Evolutionary conservation across 2,329 filamentous ascomycete genomes (phyloP), one percentile per base, ranked within the genome.

Genomic region (Cercospora zeina): DNA sequence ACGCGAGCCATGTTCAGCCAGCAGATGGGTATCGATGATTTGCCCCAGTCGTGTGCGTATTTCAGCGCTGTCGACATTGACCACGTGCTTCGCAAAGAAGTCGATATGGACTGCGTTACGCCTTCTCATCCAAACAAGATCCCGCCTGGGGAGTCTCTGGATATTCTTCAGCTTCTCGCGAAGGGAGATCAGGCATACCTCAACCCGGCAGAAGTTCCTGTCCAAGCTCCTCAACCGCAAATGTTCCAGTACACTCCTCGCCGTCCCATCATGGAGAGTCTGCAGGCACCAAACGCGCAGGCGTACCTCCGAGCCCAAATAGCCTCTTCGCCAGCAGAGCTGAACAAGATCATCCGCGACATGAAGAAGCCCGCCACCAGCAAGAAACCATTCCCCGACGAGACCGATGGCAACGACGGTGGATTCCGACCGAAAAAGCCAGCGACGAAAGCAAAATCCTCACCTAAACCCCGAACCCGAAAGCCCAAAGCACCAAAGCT

Each of bases 51-150:
- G 0, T 97, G 93, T 71, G 95, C 95, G 8, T 99, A 92, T 77
- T 99, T 99, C 77, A 96, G 90, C 0, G 93, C 95, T 3, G 87
- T 99, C 5, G 95, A 99, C 72, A 90, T 99, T 67, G 95, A 99
- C 72, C 88, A 91, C 70, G 93, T 99, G 2, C 82, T 99, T n/a
- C 86, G 95, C 56, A 99, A 99, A 75, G 95, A 99, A 76, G 96
- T 99, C 3, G 89, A 99, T 75, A 96, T 99, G 91, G 90, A 96
- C 72, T 99, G 95, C 74, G 78, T 97, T 47, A 99, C 95, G 0
- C 95, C 95, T 0, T 95, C 89, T 47, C 90, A 99, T 75, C 83
- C 84, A 0, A 82, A 83, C 0, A 82, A 88, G 31, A 97, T 99
- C 45, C 83, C 90, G 0, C 89, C 87, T 1, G 95, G 96, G 36